Evolutionary conservation across 352 stramenopile genomes (phyloP), one percentile per base, ranked within the genome.

Genomic region (Phytophthora niederhauseri): DNA sequence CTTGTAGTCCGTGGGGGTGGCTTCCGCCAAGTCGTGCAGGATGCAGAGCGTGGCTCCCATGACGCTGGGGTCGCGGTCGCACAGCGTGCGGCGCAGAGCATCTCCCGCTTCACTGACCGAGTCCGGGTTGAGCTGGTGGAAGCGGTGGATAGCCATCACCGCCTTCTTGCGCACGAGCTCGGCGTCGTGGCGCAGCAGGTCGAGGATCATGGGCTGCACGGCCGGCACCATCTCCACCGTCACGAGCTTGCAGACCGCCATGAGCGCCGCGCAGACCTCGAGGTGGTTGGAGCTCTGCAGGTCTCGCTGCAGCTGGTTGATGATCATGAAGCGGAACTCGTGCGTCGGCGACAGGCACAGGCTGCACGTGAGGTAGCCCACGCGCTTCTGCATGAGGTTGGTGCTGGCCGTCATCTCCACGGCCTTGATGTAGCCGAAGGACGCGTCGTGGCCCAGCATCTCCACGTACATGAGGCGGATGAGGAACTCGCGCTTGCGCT

Each of bases 291-390:
- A 90, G 38, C 84, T 95, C 73, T 97, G 87, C 56, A 98, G 67
- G 59, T 98, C 93, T 70, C 93, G 80, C 87, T 99, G 98, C 78
- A 99, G 92, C 84, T 99, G 98, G 81, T 99, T 99, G 45, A 99
- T 98, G 36, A 99, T 97, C 98, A 99, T 99, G 86, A 99, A 99
- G 60, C 98, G 92, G 78, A 99, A 99, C 81, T 99, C 98, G 82
- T 99, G 97, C 36, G 98, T 97, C 3, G 98, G 98, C 19, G 93
- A 97, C 19, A 99, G 86, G 76, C 97, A 99, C 57, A 99, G 87
- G 22, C 70, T 86, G 76, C 90, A 96, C 52, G 97, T 97, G 31
- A 99, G 80, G 80, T 99, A 99, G 6, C 97, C 98, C 17, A 98
- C 97, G 57, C 96, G 97, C 79, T 99, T 99, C 77, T 99, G 97